These are phyloP conservation scores for Gossypium bickii DNA, from an alignment of 345 rosid species.

Conservation along the genomic window DNA sequence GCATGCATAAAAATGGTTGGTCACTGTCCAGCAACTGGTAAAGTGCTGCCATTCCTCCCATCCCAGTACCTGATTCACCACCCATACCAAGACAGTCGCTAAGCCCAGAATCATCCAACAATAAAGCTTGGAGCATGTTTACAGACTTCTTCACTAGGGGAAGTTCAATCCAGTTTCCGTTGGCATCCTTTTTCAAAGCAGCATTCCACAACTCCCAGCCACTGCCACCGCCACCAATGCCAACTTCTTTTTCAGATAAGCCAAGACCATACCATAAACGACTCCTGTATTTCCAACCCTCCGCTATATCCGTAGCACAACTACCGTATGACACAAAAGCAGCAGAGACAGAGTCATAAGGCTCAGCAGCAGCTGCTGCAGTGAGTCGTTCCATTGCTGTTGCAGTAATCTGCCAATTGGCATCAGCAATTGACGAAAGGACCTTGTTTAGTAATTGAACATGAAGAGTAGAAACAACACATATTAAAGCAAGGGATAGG, in stretches of 20 bases:
- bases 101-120: constrained; percentile 91
- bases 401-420: constrained; percentile 85
- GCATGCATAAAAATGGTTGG: constrained; percentile 99
- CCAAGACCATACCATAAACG: constrained; percentile 96
- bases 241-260: constrained; percentile 52
- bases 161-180: constrained; percentile 96
- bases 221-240: constrained; percentile 91
- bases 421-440: constrained; percentile 97
- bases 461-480: neutral
- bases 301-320: constrained; percentile 83
- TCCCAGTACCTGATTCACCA: constrained; percentile 99
- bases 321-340: constrained; percentile 99
- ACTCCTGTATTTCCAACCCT: constrained; percentile 98
- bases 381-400: constrained; percentile 88
- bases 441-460: constrained; percentile 39
- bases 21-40: constrained; percentile 97
- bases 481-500: neutral
- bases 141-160: constrained; percentile 89
- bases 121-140: constrained; percentile 90
- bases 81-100: constrained; percentile 99
- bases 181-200: constrained; percentile 77
- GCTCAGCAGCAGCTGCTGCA: constrained; percentile 96
- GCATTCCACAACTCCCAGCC: constrained; percentile 88
- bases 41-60: constrained; percentile 99
- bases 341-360: constrained; percentile 92